phyloP scores from a whole-genome alignment of 768 basidiomycete species.

The Rhizopogon salebrosus region DNA sequence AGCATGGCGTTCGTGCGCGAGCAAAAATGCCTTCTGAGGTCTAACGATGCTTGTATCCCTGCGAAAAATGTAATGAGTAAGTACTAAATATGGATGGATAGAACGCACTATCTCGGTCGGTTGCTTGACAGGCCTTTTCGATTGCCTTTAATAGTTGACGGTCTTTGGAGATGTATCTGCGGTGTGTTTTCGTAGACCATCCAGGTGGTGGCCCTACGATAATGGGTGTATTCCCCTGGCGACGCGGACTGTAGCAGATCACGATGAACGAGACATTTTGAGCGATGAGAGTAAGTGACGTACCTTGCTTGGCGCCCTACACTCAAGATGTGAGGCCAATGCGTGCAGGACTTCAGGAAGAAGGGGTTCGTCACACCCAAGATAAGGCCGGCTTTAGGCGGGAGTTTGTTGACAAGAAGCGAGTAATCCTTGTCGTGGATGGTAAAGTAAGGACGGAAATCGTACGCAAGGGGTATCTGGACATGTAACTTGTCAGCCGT shows the following conservation, averaged over 20 bases:
- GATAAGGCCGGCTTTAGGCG: constrained; percentile 72
- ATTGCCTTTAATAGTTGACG: constrained; percentile 64
- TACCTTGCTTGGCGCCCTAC: constrained; percentile 50
- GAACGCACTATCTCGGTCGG: constrained; percentile 47
- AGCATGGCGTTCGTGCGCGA: constrained; percentile 82
- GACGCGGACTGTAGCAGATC: constrained; percentile 5
- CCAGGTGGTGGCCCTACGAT: constrained; percentile 56
- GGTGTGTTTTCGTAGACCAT: constrained; percentile 76
- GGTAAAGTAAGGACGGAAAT: constrained; percentile 92
- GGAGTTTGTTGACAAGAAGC: constrained; percentile 71
- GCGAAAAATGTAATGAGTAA: neutral
- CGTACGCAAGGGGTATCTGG: constrained; percentile 78
- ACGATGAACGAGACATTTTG: neutral
- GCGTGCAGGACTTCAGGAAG: constrained; percentile 70
- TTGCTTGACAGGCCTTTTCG: constrained; percentile 53
- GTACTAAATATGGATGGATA: neutral
- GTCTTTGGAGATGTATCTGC: constrained; percentile 84
- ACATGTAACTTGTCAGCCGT: neutral
- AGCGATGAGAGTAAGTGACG: constrained; percentile 10
- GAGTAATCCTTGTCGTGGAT: constrained; percentile 89
- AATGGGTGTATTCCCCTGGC: constrained; percentile 3
- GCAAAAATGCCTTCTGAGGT: constrained; percentile 76
- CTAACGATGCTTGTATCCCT: constrained; percentile 62
- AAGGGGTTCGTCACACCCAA: constrained; percentile 89
- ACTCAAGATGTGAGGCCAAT: constrained; percentile 84